Percentiles rank a stretch among this genome's conserved stretches.
Conservation (phyloP, 768 basidiomycete species). For the Termitomyces heimii region DNA sequence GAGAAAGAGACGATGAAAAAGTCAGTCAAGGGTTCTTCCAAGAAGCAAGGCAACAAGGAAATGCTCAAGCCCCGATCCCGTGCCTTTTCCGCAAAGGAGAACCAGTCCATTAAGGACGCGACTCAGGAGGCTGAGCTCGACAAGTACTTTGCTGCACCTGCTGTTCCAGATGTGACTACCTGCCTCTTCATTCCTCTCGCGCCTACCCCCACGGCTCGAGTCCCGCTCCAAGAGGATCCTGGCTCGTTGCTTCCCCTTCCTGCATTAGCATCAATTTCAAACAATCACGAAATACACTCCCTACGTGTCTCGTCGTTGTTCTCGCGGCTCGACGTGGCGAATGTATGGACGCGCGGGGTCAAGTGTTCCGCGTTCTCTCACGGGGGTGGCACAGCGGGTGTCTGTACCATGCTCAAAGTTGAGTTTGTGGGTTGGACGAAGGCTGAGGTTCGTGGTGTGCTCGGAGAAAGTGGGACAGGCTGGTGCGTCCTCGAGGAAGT, state of each 20-base stretch:
- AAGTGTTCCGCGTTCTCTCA: slow-evolving; percentile 57
- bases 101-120: slow-evolving; percentile 1
- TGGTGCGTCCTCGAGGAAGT: slow-evolving; percentile 74
- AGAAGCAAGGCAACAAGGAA: slow-evolving; percentile 23
- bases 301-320: slow-evolving; percentile 66
- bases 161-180: slow-evolving; percentile 44
- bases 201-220: slow-evolving; percentile 63
- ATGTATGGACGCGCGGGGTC: slow-evolving; percentile 62
- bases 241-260: slow-evolving; percentile 46
- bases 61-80: slow-evolving; percentile 25
- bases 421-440: slow-evolving; percentile 73
- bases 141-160: slow-evolving; percentile 50
- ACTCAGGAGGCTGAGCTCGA: slow-evolving; percentile 36
- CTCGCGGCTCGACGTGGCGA: slow-evolving; percentile 59
- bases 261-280: slow-evolving; percentile 45
- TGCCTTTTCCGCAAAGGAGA: slow-evolving; percentile 12
- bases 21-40: slow-evolving; percentile 15
- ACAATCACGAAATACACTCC: slow-evolving; percentile 47
- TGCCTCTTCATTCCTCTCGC: slow-evolving; percentile 71
- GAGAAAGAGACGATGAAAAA: slow-evolving; percentile 28
- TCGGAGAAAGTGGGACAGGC: slow-evolving; percentile 66
- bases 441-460: slow-evolving; percentile 54
- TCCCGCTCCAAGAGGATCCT: slow-evolving; percentile 42
- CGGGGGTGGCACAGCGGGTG: slow-evolving; percentile 33
- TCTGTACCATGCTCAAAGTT: slow-evolving; percentile 62